Evolutionary conservation across 441 rosid species (phyloP).

Genomic region (Erodium moschatum): DNA sequence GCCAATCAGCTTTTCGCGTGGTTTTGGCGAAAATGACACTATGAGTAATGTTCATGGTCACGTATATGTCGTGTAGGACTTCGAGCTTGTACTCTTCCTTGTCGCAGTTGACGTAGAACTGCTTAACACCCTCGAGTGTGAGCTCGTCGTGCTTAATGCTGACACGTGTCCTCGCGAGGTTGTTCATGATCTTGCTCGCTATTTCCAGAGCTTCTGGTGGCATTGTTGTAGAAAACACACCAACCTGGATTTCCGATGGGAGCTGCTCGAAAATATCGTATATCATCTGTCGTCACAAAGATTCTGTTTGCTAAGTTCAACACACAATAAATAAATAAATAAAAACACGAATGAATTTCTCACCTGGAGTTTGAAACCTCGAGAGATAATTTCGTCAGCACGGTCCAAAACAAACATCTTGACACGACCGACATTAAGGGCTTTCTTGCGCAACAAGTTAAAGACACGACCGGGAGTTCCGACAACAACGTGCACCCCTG

Average conservation of each 20-base stretch:
- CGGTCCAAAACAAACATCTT: slow-evolving; percentile 73
- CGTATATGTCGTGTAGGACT: slow-evolving; percentile 68
- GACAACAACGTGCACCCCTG: slow-evolving; percentile 74
- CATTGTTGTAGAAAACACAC: slow-evolving; percentile 76
- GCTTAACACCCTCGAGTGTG: slow-evolving; percentile 69
- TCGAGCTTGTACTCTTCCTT: slow-evolving; percentile 87
- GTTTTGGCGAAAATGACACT: slow-evolving; percentile 74
- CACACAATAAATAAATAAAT: no score
- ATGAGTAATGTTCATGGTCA: slow-evolving; percentile 64
- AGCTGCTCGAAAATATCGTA: slow-evolving; percentile 69
- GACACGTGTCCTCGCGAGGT: slow-evolving; percentile 64
- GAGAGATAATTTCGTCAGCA: slow-evolving; percentile 76
- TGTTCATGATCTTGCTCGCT: slow-evolving; percentile 77
- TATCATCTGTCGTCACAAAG: no score
- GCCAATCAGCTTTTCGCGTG: slow-evolving; percentile 72
- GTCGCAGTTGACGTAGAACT: slow-evolving; percentile 62
- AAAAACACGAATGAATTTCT: no score
- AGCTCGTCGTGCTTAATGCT: slow-evolving; percentile 56
- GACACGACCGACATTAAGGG: slow-evolving; percentile 56
- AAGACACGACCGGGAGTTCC: slow-evolving; percentile 87
- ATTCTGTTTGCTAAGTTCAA: no score
- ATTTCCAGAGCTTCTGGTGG: slow-evolving; percentile 80
- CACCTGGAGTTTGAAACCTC: slow-evolving; percentile 75
- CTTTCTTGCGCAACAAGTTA: slow-evolving; percentile 66
- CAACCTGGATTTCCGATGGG: slow-evolving; percentile 58